Conservation (phyloP, 352 stramenopile species). For the Blastocystis sp. region DNA sequence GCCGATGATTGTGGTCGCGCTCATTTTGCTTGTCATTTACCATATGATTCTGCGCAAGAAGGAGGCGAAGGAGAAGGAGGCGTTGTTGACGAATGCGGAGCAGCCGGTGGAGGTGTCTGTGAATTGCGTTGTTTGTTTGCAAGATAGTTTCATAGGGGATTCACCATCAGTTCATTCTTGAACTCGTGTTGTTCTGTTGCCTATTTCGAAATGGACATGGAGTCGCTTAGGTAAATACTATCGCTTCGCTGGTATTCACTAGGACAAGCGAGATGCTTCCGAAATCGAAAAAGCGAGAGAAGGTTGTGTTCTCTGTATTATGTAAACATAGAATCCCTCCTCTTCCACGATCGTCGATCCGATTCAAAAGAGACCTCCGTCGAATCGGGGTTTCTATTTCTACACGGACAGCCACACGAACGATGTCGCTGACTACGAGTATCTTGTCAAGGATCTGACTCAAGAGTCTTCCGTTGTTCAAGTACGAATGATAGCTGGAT, state of each 20-base stretch:
- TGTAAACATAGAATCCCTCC: neutral
- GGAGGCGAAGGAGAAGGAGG: constrained; percentile 28
- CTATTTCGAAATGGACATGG: too few species aligned
- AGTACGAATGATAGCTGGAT: neutral
- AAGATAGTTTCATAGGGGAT: too few species aligned
- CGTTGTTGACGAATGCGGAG: neutral
- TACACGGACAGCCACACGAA: neutral
- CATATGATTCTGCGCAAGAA: constrained; percentile 42
- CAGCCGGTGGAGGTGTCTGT: neutral
- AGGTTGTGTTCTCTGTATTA: neutral
- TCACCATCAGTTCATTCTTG: too few species aligned
- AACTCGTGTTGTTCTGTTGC: too few species aligned
- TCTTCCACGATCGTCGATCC: neutral
- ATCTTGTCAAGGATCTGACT: neutral
- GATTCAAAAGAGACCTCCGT: neutral
- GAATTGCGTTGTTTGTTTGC: neutral
- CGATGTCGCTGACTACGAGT: neutral
- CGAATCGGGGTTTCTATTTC: neutral
- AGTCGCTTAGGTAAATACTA: too few species aligned
- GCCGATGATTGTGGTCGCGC: neutral
- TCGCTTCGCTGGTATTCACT: too few species aligned
- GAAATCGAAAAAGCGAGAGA: neutral
- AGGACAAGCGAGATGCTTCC: too few species aligned
- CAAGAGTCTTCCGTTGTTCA: neutral
- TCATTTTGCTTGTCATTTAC: neutral